Percentiles rank a stretch among this genome's conserved stretches.
Evolutionary conservation across 164 flowering plant genomes (phyloP).

Genomic region (Magnolia changhungtana): DNA sequence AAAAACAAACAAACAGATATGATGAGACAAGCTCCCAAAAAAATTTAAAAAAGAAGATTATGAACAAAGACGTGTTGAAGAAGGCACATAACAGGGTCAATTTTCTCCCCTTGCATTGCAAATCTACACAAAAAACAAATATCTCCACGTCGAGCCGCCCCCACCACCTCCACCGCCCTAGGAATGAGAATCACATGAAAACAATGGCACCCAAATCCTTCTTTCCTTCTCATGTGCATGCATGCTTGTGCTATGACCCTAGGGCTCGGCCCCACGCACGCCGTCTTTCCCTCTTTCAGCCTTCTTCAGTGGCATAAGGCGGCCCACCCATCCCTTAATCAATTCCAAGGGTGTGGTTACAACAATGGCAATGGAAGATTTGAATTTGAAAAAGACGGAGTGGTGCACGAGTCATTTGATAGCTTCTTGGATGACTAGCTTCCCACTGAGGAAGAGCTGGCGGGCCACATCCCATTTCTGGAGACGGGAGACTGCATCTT

Average conservation of each 20-base stretch:
- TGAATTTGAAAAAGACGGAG: not conserved
- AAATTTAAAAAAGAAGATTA: not conserved
- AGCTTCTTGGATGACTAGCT: slow-evolving; percentile 54
- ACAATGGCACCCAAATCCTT: not conserved
- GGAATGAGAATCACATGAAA: not conserved
- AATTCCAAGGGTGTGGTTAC: not conserved
- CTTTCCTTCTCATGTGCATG: not conserved
- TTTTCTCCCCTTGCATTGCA: not conserved
- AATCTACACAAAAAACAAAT: too few species aligned
- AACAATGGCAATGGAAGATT: not conserved
- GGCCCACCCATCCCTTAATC: not conserved
- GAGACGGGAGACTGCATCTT: slow-evolving; percentile 46
- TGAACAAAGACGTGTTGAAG: not conserved
- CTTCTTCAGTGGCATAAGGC: not conserved
- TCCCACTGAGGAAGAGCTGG: slow-evolving; percentile 46
- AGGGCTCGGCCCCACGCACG: not conserved
- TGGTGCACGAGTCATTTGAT: slow-evolving; percentile 41
- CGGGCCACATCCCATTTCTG: slow-evolving; percentile 62
- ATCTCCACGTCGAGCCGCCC: too few species aligned
- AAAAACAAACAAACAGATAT: too few species aligned
- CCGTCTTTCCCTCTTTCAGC: not conserved
- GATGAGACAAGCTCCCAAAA: not conserved
- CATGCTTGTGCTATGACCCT: not conserved
- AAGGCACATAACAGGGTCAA: not conserved
- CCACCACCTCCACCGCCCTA: not conserved